A percentile compares a stretch with the other conserved stretches of the same genome.
Evolutionary conservation across 345 rosid genomes (phyloP).

Genomic region (Gossypium herbaceum): DNA sequence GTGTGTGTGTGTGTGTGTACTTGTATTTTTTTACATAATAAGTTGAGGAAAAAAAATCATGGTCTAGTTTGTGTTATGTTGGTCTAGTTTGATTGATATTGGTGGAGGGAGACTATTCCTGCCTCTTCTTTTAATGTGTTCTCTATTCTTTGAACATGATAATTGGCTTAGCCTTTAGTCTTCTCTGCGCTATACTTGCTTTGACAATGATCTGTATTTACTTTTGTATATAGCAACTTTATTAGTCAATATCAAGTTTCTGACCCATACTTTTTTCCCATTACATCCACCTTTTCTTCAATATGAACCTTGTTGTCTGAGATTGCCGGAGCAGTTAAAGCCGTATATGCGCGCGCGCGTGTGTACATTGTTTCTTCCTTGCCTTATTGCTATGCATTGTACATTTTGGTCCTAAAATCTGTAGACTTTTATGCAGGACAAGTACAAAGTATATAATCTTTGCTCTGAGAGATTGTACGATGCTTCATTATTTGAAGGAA

Average conservation of each 20-base stretch:
- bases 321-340: neutral
- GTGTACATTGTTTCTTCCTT: neutral
- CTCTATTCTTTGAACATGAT: neutral
- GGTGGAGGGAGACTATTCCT: neutral
- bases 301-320: neutral
- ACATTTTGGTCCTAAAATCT: neutral
- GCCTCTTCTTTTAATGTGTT: neutral
- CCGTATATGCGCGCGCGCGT: neutral
- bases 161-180: neutral
- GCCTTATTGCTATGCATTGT: neutral
- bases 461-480: slow-evolving; percentile 87
- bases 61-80: neutral
- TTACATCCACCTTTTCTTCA: no score
- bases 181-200: neutral
- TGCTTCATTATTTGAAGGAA: slow-evolving; percentile 82
- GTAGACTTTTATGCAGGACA: slow-evolving; percentile 43
- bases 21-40: neutral
- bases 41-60: neutral
- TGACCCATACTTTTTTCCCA: neutral
- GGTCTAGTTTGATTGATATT: neutral
- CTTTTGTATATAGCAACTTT: neutral
- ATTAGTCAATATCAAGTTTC: neutral
- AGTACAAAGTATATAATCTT: slow-evolving; percentile 86
- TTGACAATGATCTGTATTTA: neutral
- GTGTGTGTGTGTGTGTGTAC: neutral